Percentiles rank a stretch among this genome's conserved stretches.
These are phyloP conservation scores for Macrocybe gigantea DNA, from an alignment of 768 basidiomycete species.

Conservation along the genomic window DNA sequence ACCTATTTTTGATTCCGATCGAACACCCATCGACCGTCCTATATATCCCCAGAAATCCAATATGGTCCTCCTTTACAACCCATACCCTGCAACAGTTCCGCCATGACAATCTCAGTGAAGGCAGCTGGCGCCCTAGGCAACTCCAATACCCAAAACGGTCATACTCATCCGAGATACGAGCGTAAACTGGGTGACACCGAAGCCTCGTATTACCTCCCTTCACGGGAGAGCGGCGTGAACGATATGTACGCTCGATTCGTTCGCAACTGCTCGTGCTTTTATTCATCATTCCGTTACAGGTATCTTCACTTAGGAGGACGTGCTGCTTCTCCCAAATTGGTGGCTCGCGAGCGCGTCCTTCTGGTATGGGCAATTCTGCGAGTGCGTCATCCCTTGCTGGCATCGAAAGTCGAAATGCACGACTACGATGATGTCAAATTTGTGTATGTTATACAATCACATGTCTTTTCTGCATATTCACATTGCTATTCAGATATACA, in stretches of 20 bases:
- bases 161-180: slow-evolving; percentile 21
- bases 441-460: slow-evolving; percentile 36
- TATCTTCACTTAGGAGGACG: slow-evolving; percentile 72
- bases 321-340: slow-evolving; percentile 37
- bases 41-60: too few species aligned
- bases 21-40: too few species aligned
- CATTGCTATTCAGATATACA: slow-evolving; percentile 32
- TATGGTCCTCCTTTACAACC: too few species aligned
- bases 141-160: too few species aligned
- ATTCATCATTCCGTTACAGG: slow-evolving; percentile 33
- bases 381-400: slow-evolving; percentile 67
- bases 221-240: slow-evolving; percentile 75
- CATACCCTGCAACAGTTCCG: too few species aligned
- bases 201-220: slow-evolving; percentile 73
- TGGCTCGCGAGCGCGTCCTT: slow-evolving; percentile 38
- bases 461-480: background rate
- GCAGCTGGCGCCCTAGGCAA: too few species aligned
- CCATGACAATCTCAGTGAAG: too few species aligned
- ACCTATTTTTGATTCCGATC: too few species aligned
- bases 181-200: slow-evolving; percentile 71
- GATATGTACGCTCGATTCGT: slow-evolving; percentile 58
- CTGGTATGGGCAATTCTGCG: slow-evolving; percentile 71
- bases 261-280: background rate
- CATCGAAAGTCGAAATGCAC: slow-evolving; percentile 52
- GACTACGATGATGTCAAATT: slow-evolving; percentile 63